Percentiles rank a stretch among this genome's conserved stretches.
phyloP scores from a whole-genome alignment of 176 grass and related monocot species.

The Avena insularis region DNA sequence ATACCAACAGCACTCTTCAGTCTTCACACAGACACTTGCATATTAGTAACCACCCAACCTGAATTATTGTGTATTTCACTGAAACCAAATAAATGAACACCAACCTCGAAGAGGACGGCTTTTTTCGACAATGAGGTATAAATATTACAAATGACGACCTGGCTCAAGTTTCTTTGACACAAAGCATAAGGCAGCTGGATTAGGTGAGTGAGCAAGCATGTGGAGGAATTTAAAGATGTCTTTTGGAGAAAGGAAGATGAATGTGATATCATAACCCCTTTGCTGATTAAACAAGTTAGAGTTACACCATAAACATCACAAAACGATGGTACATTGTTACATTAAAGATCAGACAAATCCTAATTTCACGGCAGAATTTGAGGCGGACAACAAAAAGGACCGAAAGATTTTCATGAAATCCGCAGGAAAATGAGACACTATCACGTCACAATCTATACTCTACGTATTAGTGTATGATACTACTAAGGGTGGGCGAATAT shows the following conservation, averaged over 20 bases:
- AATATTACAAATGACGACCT: constrained; percentile 47
- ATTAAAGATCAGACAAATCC: background rate
- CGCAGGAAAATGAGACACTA: background rate
- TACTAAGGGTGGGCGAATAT: background rate
- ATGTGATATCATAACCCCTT: constrained; percentile 21
- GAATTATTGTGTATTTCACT: background rate
- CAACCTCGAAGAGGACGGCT: too few relatives aligned
- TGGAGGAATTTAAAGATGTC: constrained; percentile 23
- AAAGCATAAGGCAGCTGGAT: constrained; percentile 36
- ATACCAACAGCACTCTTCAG: background rate
- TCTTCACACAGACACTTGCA: background rate
- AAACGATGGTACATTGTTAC: constrained; percentile 2
- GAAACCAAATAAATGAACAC: background rate
- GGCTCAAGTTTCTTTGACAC: constrained; percentile 12
- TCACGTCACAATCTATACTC: constrained; percentile 12
- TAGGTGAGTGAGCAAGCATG: constrained; percentile 39
- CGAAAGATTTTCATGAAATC: background rate
- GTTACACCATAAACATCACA: constrained; percentile 28
- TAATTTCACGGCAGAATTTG: constrained; percentile 28
- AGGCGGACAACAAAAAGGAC: background rate
- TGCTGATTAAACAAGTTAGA: constrained; percentile 38
- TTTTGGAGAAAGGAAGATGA: constrained; percentile 47
- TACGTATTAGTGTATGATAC: background rate
- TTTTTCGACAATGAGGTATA: background rate
- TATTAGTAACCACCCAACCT: too few relatives aligned